These are phyloP conservation scores for Meripilus lineatus DNA, from an alignment of 1,284 basidiomycete species.

Conservation along the genomic window DNA sequence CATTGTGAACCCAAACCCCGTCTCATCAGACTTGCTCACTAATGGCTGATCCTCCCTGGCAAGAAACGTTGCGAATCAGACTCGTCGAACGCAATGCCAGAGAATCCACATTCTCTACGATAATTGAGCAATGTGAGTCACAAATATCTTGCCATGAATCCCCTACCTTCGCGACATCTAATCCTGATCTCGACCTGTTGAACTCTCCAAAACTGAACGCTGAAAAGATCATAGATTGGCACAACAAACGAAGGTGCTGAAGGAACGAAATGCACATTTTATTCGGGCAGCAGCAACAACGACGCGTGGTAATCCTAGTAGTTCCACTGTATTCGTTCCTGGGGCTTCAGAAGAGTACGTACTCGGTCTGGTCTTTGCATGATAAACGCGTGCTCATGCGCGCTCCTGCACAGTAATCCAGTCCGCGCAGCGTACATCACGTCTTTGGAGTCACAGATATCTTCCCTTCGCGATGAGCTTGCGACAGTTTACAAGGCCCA, in stretches of 20 bases:
- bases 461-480: slow-evolving; percentile 84
- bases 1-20: not conserved
- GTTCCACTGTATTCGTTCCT: slow-evolving; percentile 57
- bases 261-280: slow-evolving; percentile 84
- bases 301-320: slow-evolving; percentile 62
- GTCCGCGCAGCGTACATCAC: slow-evolving; percentile 83
- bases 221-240: slow-evolving; percentile 80
- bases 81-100: slow-evolving; percentile 74
- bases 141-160: slow-evolving; percentile 12
- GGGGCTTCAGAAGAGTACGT: slow-evolving; percentile 73
- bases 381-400: slow-evolving; percentile 13
- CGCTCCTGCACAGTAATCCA: slow-evolving; percentile 52
- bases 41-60: slow-evolving; percentile 81
- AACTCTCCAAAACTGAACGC: slow-evolving; percentile 25
- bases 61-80: slow-evolving; percentile 70
- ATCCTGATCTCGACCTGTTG: slow-evolving; percentile 16
- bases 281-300: slow-evolving; percentile 72
- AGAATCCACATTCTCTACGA: slow-evolving; percentile 71
- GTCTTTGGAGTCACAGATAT: slow-evolving; percentile 91
- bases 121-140: slow-evolving; percentile 84
- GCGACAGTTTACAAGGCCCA: slow-evolving; percentile 95
- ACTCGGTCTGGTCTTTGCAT: slow-evolving; percentile 16
- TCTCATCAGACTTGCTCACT: slow-evolving; percentile 4
- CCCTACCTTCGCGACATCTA: slow-evolving; percentile 17
- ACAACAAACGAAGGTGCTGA: slow-evolving; percentile 83